phyloP scores from a whole-genome alignment of 495 filamentous ascomycete species.

The Penicillium desertorum region DNA sequence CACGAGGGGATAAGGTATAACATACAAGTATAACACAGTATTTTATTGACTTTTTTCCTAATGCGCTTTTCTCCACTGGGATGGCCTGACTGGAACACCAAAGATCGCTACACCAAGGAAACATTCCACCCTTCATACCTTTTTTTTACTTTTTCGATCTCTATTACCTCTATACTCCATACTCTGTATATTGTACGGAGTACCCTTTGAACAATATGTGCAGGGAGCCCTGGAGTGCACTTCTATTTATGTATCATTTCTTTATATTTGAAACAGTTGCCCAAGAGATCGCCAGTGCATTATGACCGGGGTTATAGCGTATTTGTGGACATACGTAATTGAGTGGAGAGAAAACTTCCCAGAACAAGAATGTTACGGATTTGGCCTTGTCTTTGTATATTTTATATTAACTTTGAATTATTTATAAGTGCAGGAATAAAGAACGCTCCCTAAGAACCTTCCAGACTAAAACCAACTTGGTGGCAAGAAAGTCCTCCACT shows the following conservation, averaged over 20 bases:
- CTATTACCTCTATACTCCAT: neutral
- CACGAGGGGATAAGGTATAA: neutral
- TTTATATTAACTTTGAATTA: neutral
- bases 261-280: slow-evolving; percentile 5
- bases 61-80: neutral
- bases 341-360: slow-evolving; percentile 2
- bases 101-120: neutral
- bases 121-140: slow-evolving; percentile 14
- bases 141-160: neutral
- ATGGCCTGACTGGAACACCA: slow-evolving; percentile 2
- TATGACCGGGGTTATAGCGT: neutral
- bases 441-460: neutral
- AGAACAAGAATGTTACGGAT: neutral
- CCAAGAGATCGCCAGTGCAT: neutral
- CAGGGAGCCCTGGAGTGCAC: too few species aligned
- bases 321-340: slow-evolving; percentile 10
- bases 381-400: neutral
- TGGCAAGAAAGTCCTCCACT: neutral
- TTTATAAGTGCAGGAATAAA: neutral
- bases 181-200: too few species aligned
- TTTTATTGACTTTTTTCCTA: slow-evolving; percentile 9
- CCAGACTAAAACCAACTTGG: neutral
- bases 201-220: too few species aligned
- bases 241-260: neutral
- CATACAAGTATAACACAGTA: neutral